Evolutionary conservation across 108 stramenopile genomes (phyloP), one percentile per base, ranked within the genome.

Genomic region (Nitzschia sp.): DNA sequence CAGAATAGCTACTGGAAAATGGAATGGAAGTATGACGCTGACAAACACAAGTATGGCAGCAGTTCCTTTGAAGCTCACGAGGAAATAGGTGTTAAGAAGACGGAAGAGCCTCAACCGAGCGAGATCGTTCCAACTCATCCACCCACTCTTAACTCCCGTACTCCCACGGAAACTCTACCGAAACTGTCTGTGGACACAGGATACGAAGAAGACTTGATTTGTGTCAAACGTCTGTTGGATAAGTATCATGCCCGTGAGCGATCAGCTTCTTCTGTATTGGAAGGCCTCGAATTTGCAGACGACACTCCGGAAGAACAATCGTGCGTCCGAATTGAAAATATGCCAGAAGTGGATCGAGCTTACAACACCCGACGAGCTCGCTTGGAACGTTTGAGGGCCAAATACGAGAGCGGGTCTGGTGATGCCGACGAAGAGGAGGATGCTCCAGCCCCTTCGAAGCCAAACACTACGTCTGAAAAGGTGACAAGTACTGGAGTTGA

Each of bases 171-270:
- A 34, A 34, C 29, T 34, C 29, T 5, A 5, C 5, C 29, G 29
- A 34, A 34, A 34, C 29, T 34, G 29, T 34, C 29, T 5, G 29
- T 34, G 29, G 48, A 50, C 48, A 15, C 15, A 12, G 57, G 40
- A n/a, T 58, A 58, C 38, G 57, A 58, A 40, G 14, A 58, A 15
- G 57, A 58, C 24, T 40, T 58, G 37, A 58, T 40, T 15, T 58
- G 40, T 39, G 57, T 58, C 26, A 11, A 58, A 2, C 10, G 40
- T 29, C 29, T 58, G 15, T 2, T 22, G 20, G 21, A 54, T 6
- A 54, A 54, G 53, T 54, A 54, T 9, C 53, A 54, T 9, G 25
- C 12, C 11, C 11, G 8, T 11, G 57, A 39, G 14, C 14, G 12
- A 34, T 37, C 11, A 17, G 37, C 8, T 29, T 12, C 12, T 37